Percentiles rank a stretch among this genome's conserved stretches.
Conservation (phyloP, 306 rosid genomes). For the Senna tora region DNA sequence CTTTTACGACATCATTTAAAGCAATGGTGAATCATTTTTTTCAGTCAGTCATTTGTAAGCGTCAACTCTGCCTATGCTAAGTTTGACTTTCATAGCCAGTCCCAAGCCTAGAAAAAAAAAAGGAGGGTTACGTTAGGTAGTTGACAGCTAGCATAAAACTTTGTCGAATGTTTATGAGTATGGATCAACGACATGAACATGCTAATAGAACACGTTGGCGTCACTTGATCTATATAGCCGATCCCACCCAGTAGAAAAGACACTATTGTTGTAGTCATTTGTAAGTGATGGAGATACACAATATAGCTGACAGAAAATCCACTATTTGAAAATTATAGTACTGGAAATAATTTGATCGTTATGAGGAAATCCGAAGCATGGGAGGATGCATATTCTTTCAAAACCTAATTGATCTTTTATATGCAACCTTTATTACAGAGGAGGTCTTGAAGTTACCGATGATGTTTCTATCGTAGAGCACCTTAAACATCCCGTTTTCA, state of each 20-base stretch:
- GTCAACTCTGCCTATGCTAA: too few relatives aligned
- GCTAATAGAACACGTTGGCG: too few relatives aligned
- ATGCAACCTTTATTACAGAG: constrained; percentile 52
- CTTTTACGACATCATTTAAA: not conserved
- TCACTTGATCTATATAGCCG: too few relatives aligned
- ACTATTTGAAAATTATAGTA: not conserved
- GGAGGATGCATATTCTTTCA: constrained; percentile 15
- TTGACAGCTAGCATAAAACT: too few relatives aligned
- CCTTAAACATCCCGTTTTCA: constrained; percentile 80
- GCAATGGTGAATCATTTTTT: not conserved
- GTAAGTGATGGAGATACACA: not conserved
- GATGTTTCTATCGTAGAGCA: constrained; percentile 95
- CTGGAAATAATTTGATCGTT: not conserved
- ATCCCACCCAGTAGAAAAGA: too few relatives aligned
- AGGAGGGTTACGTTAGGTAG: too few relatives aligned
- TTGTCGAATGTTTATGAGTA: too few relatives aligned
- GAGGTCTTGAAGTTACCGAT: constrained; percentile 92
- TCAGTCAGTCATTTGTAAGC: not conserved
- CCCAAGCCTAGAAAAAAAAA: too few relatives aligned
- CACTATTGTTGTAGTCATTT: too few relatives aligned
- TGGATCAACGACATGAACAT: too few relatives aligned
- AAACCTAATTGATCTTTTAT: constrained; percentile 30
- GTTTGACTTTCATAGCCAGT: too few relatives aligned
- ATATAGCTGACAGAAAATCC: not conserved
- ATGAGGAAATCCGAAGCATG: not conserved